Evolutionary conservation across 108 stramenopile species (phyloP).

Genomic region (Cyclotella baltica): DNA sequence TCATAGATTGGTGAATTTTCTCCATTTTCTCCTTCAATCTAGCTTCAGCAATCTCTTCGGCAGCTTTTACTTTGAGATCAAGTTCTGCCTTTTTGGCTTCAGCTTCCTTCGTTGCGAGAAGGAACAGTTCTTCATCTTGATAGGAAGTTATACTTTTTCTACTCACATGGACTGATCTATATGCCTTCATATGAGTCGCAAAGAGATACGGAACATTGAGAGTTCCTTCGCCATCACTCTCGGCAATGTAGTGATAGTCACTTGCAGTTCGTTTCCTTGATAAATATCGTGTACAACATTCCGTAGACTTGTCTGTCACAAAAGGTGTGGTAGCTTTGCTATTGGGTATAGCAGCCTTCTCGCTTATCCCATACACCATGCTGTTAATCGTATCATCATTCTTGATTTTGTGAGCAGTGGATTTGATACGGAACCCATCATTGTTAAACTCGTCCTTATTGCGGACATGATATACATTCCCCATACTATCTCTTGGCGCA

Average conservation of each 20-base stretch:
- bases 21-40: slow-evolving; percentile 29
- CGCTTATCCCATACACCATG: slow-evolving; percentile 44
- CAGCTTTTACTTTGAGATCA: slow-evolving; percentile 43
- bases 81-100: slow-evolving; percentile 27
- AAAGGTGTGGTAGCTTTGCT: slow-evolving; percentile 19
- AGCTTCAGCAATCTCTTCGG: slow-evolving; percentile 45
- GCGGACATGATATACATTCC: slow-evolving; percentile 28
- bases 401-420: slow-evolving; percentile 32
- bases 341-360: slow-evolving; percentile 37
- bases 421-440: slow-evolving; percentile 43
- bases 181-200: slow-evolving; percentile 47
- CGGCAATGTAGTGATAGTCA: slow-evolving; percentile 59
- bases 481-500: slow-evolving; percentile 22
- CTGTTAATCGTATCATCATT: slow-evolving; percentile 40
- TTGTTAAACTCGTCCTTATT: slow-evolving; percentile 26
- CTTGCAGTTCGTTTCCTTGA: slow-evolving; percentile 39
- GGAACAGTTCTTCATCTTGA: slow-evolving; percentile 38
- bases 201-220: slow-evolving; percentile 46
- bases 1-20: slow-evolving; percentile 27
- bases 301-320: slow-evolving; percentile 30
- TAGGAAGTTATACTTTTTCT: slow-evolving; percentile 45
- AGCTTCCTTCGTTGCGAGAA: slow-evolving; percentile 37
- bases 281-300: slow-evolving; percentile 36
- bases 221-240: slow-evolving; percentile 51
- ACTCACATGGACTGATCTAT: slow-evolving; percentile 32